Conservation (phyloP, 1,284 basidiomycete genomes). For the Ustilago curta region DNA sequence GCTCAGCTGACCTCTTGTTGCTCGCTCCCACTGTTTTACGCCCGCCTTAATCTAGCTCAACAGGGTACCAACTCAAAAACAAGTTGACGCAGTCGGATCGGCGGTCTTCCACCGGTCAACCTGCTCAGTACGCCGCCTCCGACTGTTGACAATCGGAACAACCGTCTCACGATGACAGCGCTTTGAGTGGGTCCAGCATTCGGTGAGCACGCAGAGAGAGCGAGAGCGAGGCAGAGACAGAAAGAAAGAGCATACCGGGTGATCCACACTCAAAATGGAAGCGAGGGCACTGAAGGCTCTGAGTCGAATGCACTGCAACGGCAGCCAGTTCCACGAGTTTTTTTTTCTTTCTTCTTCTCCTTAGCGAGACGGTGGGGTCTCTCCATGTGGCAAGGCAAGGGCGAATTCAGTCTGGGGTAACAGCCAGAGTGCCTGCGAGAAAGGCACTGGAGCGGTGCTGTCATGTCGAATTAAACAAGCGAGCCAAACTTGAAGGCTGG, state of each 20-base stretch:
- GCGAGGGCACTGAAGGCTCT: background rate
- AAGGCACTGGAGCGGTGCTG: background rate
- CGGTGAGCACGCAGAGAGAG: too few species aligned
- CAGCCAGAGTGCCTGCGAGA: background rate
- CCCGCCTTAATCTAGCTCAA: too few species aligned
- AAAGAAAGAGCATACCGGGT: too few species aligned
- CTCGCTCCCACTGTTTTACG: too few species aligned
- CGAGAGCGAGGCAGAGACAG: too few species aligned
- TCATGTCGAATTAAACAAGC: background rate
- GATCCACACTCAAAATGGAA: background rate
- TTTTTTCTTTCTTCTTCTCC: too few species aligned
- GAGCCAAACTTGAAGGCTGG: background rate
- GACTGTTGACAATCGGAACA: too few species aligned
- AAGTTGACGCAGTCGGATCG: background rate
- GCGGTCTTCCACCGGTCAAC: background rate
- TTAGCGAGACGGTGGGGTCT: background rate
- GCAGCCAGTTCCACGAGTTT: background rate
- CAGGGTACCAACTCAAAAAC: background rate
- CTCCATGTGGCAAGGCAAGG: background rate
- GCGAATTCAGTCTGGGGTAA: constrained; percentile 1
- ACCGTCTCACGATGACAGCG: too few species aligned
- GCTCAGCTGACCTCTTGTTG: constrained; percentile 1
- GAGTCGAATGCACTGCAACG: background rate
- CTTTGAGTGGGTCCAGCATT: too few species aligned
- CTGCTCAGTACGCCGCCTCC: too few species aligned